Evolutionary conservation across 2,329 filamentous ascomycete genomes (phyloP), one percentile per base, ranked within the genome.

Genomic region (Gaeumannomyces sp.): DNA sequence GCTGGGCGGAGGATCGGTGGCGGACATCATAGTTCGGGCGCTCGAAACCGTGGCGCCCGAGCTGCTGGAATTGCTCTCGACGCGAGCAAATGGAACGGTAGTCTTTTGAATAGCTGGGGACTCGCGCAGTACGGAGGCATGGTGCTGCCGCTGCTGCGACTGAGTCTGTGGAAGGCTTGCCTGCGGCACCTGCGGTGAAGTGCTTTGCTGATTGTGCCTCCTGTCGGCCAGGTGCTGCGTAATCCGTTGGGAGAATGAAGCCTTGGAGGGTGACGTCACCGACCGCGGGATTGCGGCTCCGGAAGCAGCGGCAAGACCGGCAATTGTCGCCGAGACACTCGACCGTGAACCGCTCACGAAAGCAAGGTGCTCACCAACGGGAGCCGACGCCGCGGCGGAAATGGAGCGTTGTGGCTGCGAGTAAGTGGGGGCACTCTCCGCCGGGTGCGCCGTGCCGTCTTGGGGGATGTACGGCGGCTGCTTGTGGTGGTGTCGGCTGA

Each of bases 11-110:
- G 76, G 77, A 31, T 85, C 83, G 71, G 77, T 80, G 10, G 59
- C 25, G 38, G 81, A 82, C 60, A 78, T 76, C 77, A 82, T 80
- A 59, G 79, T 80, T 67, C 78, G 77, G 61, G 74, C 74, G 65
- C 78, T 79, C 64, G 76, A 72, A n/a, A 78, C 75, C 10, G 78
- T 76, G 67, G 73, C 74, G 64, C 76, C 78, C 66, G 81, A 80
- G 63, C 76, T 76, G 67, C 81, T 80, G 63, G 80, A 82, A 65
- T 80, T 69, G 71, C 78, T 81, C 64, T 81, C 79, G 72, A 77
- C 73, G 69, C 80, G 78, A 67, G 75, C 58, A 25, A 66, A 66
- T 60, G 68, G 33, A 63, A 67, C 59, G 59, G 65, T 57, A 68
- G 65, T 63, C 61, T 66, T 70, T 56, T 67, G 66, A 65, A 67